Conservation (phyloP, 2,329 filamentous ascomycete species). For the Trichophyton mentagrophytes region DNA sequence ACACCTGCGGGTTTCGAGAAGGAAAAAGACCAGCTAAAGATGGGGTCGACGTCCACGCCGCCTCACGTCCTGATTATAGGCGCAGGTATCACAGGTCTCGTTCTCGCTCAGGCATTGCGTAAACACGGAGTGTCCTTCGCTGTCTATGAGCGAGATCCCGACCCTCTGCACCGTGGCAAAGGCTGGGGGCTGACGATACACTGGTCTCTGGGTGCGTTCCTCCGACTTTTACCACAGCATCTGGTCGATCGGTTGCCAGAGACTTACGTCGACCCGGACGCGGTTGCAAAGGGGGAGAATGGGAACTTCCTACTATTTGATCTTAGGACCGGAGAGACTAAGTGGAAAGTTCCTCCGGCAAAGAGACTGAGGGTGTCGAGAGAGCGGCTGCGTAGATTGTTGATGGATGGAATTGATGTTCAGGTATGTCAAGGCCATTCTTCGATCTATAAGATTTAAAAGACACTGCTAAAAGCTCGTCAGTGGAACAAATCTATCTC, state of each 20-base stretch:
- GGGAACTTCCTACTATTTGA: conserved; percentile 46
- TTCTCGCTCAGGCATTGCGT: conserved; percentile 29
- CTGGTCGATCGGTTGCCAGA: conserved; percentile 30
- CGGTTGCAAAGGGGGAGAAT: conserved; percentile 36
- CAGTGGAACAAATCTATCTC: conserved; percentile 33
- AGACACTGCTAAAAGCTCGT: background rate
- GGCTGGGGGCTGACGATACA: conserved; percentile 49
- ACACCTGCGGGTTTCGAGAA: background rate
- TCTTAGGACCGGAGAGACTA: conserved; percentile 38
- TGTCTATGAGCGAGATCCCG: conserved; percentile 7
- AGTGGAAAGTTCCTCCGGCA: conserved; percentile 35
- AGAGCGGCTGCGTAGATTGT: conserved; percentile 33
- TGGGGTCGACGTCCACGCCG: conserved; percentile 14
- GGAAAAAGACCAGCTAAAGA: background rate
- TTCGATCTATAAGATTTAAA: background rate
- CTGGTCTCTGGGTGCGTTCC: conserved; percentile 32
- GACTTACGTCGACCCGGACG: conserved; percentile 42
- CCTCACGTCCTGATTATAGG: conserved; percentile 29
- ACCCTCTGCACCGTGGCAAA: conserved; percentile 2
- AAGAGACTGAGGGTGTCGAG: conserved; percentile 39
- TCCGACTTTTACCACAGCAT: conserved; percentile 2
- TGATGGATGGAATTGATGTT: conserved; percentile 37
- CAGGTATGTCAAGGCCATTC: conserved; percentile 24
- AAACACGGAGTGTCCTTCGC: conserved; percentile 6
- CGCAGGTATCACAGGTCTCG: conserved; percentile 27